phyloP scores from a whole-genome alignment of 1,284 basidiomycete genomes.

The Phellopilus nigrolimitatus region DNA sequence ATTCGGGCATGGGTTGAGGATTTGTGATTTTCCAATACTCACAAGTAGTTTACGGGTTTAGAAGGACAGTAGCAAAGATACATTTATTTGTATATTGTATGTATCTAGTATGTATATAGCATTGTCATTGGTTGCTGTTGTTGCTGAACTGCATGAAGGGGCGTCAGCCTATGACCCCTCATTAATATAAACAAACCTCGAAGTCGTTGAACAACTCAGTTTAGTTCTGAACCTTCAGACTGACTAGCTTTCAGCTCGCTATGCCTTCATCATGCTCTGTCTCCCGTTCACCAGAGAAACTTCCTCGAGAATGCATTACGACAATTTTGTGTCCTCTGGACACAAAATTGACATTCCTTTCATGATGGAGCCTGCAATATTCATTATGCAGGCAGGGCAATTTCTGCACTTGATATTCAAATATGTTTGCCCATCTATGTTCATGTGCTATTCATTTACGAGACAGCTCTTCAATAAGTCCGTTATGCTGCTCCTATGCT shows the following conservation, averaged over 20 bases:
- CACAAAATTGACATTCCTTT: slow-evolving; percentile 5
- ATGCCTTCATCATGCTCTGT: slow-evolving; percentile 58
- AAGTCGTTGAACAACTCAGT: too few relatives aligned
- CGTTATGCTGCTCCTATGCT: slow-evolving; percentile 42
- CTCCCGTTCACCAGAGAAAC: slow-evolving; percentile 56
- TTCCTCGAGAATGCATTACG: slow-evolving; percentile 28
- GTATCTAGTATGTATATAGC: too few relatives aligned
- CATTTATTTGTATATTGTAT: too few relatives aligned
- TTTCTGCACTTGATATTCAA: slow-evolving; percentile 19
- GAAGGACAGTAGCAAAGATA: too few relatives aligned
- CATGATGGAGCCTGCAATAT: slow-evolving; percentile 13
- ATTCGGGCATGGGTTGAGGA: too few relatives aligned
- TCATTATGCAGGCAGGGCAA: slow-evolving; percentile 8
- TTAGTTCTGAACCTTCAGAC: too few relatives aligned
- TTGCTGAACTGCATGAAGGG: too few relatives aligned
- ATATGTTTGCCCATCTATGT: slow-evolving; percentile 37
- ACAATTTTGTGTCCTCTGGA: slow-evolving; percentile 27
- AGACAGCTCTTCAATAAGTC: slow-evolving; percentile 58
- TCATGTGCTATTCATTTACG: slow-evolving; percentile 57
- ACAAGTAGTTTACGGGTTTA: too few relatives aligned
- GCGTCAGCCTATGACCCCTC: too few relatives aligned
- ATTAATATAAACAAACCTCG: too few relatives aligned
- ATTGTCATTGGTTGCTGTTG: too few relatives aligned
- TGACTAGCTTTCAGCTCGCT: slow-evolving; percentile 54
- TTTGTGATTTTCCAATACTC: too few relatives aligned